Evolutionary conservation across 176 grass and related monocot genomes (phyloP).

Genomic region (Pontederia paniculata): DNA sequence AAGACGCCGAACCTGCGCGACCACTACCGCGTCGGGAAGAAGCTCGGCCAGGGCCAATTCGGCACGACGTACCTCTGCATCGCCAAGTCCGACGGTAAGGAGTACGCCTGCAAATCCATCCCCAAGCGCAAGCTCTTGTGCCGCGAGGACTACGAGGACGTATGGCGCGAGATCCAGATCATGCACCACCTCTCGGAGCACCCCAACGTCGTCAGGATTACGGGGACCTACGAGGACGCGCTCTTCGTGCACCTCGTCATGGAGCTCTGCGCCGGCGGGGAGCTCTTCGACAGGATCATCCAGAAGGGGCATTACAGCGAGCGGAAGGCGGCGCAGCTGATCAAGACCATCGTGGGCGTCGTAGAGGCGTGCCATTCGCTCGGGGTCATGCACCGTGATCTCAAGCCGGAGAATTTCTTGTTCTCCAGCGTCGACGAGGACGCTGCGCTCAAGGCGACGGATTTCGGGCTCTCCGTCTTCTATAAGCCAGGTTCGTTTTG

Average conservation of each 20-base stretch:
- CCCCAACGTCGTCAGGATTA: slow-evolving; percentile 75
- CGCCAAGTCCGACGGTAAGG: slow-evolving; percentile 47
- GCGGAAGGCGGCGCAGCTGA: slow-evolving; percentile 59
- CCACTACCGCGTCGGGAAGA: slow-evolving; percentile 88
- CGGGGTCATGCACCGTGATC: slow-evolving; percentile 89
- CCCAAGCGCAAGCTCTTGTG: slow-evolving; percentile 92
- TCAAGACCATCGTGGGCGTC: slow-evolving; percentile 73
- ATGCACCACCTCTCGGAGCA: slow-evolving; percentile 97
- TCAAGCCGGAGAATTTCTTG: slow-evolving; percentile 97
- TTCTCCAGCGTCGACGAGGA: slow-evolving; percentile 62
- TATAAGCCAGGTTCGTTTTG: slow-evolving; percentile 61
- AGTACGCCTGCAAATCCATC: slow-evolving; percentile 96
- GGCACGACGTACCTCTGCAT: slow-evolving; percentile 88
- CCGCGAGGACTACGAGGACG: slow-evolving; percentile 86
- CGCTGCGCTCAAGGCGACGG: slow-evolving; percentile 82
- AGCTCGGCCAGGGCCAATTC: slow-evolving; percentile 91
- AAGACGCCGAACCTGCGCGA: slow-evolving; percentile 89
- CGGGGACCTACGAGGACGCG: slow-evolving; percentile 74
- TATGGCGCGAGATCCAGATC: slow-evolving; percentile 97
- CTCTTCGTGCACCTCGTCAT: slow-evolving; percentile 97
- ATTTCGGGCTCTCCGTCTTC: slow-evolving; percentile 94
- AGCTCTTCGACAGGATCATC: slow-evolving; percentile 92
- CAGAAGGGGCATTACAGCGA: slow-evolving; percentile 91
- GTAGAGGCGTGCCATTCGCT: slow-evolving; percentile 94
- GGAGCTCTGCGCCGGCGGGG: slow-evolving; percentile 88